Base-by-base conservation (phyloP, 2,329 filamentous ascomycete species). In the Cytospora schulzeri region DNA sequence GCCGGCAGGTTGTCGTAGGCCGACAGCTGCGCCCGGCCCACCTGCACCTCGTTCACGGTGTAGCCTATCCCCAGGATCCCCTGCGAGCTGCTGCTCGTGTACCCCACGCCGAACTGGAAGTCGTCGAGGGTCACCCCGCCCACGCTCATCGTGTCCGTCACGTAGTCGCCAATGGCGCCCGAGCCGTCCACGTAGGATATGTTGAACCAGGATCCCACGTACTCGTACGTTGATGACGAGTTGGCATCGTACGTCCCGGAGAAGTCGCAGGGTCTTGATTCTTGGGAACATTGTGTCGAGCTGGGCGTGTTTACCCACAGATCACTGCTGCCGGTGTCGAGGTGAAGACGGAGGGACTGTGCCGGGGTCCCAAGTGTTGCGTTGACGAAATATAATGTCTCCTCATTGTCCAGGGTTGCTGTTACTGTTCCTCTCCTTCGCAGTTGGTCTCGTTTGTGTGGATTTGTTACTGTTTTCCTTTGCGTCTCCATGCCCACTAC, bases 11-110 rank as follows among this genome's bases (percentile, higher is more conserved):
- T 93, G 52, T 85, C 76, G 75, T 93, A 93, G 0, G 84, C 64
- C 4, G 76, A 64, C 64, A 79, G 75, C 7, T 82, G 80, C 11
- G 80, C 83, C 68, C 85, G 81, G 59, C 83, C 82, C 54, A 91
- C 86, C 70, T 89, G 86, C 15, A 90, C 91, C 77, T 97, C 93
- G 74, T 96, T 95, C 68, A 82, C 75, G 0, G 83, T 74, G 74
- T 97, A 97, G 8, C 93, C 93, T 67, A 98, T 90, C 22, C 93
- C 93, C 24, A 97, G 76, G 51, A 98, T 92, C 48, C 91, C 91
- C 74, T 96, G 85, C 60, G 76, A 67, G 8, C 85, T 84, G 11
- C 79, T 78, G 73, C 83, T 87, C 9, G 72, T 73, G 72, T 93
- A 92, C 51, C 90, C 91, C 67, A 93, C 81, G 66, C 90, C 91